Conservation (phyloP, 2,329 filamentous ascomycete species). For the Penicillium concentricum region DNA sequence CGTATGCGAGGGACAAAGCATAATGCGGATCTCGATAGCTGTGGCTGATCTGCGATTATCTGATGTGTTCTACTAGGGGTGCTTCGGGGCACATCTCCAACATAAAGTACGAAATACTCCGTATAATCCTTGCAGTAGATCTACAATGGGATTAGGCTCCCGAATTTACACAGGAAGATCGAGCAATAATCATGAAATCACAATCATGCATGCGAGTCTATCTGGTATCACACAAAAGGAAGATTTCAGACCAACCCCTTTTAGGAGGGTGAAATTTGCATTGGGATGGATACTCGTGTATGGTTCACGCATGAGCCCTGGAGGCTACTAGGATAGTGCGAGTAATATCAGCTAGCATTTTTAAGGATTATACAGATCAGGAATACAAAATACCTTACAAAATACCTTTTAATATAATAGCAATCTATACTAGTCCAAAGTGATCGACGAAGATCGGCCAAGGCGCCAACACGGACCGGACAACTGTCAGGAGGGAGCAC, state of each 20-base stretch:
- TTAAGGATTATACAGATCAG: background rate
- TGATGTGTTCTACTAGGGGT: slow-evolving; percentile 1
- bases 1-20: background rate
- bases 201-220: background rate
- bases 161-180: background rate
- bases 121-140: background rate
- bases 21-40: background rate
- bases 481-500: slow-evolving; percentile 7
- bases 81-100: background rate
- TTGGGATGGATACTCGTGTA: background rate
- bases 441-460: slow-evolving; percentile 20
- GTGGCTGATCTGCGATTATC: background rate
- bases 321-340: background rate
- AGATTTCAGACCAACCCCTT: slow-evolving; percentile 1
- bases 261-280: background rate
- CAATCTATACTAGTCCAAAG: background rate
- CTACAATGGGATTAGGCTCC: no score
- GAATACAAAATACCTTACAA: background rate
- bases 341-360: background rate
- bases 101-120: background rate
- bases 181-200: background rate
- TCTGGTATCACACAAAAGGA: background rate
- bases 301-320: background rate
- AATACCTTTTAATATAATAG: no score
- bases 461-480: slow-evolving; percentile 3